phyloP scores from a whole-genome alignment of 2,329 filamentous ascomycete species.

The Paraphaeosphaeria sporulosa region DNA sequence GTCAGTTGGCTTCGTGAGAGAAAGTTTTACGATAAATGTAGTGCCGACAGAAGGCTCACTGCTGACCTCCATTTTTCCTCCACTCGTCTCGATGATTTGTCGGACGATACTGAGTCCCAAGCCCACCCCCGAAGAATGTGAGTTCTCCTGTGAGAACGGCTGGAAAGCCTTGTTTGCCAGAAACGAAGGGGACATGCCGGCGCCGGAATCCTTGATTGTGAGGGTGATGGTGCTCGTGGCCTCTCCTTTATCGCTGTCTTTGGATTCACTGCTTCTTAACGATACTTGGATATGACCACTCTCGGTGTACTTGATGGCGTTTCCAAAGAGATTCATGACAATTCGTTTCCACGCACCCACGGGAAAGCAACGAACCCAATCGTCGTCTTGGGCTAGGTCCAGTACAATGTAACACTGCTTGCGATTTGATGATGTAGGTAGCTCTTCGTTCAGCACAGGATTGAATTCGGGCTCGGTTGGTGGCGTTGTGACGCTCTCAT shows the following conservation, averaged over 20 bases:
- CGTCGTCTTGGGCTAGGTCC: constrained; percentile 31
- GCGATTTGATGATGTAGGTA: constrained; percentile 16
- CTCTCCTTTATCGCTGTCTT: constrained; percentile 9
- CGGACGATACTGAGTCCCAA: constrained; percentile 36
- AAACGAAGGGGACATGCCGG: constrained; percentile 44
- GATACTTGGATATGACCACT: constrained; percentile 40
- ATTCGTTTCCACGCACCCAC: constrained; percentile 45
- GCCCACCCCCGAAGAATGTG: constrained; percentile 30
- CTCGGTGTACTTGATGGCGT: constrained; percentile 46
- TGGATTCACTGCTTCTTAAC: constrained; percentile 22
- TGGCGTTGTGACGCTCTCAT: not conserved
- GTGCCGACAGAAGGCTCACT: constrained; percentile 30
- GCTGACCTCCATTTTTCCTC: constrained; percentile 32
- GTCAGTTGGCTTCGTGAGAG: constrained; percentile 37
- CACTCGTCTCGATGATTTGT: constrained; percentile 29
- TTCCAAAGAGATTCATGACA: constrained; percentile 49
- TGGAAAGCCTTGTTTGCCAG: constrained; percentile 42
- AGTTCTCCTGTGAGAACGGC: constrained; percentile 47
- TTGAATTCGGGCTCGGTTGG: not conserved
- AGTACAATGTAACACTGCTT: constrained; percentile 37
- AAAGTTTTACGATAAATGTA: constrained; percentile 46
- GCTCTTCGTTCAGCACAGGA: constrained; percentile 1
- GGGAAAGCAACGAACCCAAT: constrained; percentile 55
- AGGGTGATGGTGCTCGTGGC: constrained; percentile 38
- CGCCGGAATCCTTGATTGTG: constrained; percentile 43